A percentile compares a stretch with the other conserved stretches of the same genome.
These are phyloP conservation scores for Cordyceps militaris DNA, from an alignment of 2,329 filamentous ascomycete genomes.

Conservation along the genomic window DNA sequence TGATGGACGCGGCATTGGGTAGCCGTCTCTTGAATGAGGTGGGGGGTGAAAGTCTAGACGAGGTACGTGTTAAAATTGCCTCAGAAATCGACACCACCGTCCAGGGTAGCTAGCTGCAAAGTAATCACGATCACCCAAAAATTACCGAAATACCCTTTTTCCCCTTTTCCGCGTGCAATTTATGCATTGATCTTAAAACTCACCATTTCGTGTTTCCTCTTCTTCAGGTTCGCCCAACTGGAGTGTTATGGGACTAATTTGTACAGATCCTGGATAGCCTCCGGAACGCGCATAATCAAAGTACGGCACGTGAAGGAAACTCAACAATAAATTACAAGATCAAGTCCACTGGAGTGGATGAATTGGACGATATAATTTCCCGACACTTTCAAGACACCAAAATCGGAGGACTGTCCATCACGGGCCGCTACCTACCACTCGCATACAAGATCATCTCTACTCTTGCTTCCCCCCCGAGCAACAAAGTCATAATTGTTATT, in stretches of 20 bases:
- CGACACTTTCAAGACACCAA: slow-evolving; percentile 43
- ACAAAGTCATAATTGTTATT: slow-evolving; percentile 45
- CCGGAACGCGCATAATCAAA: neutral
- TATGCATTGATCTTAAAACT: too few relatives aligned
- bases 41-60: slow-evolving; percentile 50
- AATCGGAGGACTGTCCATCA: slow-evolving; percentile 40
- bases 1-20: slow-evolving; percentile 38
- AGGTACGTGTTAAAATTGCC: slow-evolving; percentile 37
- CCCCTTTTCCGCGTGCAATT: neutral
- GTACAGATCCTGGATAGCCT: neutral
- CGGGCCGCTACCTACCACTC: slow-evolving; percentile 47
- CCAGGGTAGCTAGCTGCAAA: neutral
- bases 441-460: slow-evolving; percentile 48
- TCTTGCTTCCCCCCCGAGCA: slow-evolving; percentile 40
- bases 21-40: slow-evolving; percentile 46
- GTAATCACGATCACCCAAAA: neutral
- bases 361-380: slow-evolving; percentile 39
- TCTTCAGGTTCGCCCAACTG: neutral
- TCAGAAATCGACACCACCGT: neutral
- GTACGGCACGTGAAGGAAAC: neutral
- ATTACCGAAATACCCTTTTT: neutral
- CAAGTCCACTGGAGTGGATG: slow-evolving; percentile 34
- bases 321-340: slow-evolving; percentile 9
- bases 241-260: neutral
- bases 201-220: neutral